Evolutionary conservation across 371 early-diverging fungal species (phyloP).

Genomic region (Mortierella sp.): DNA sequence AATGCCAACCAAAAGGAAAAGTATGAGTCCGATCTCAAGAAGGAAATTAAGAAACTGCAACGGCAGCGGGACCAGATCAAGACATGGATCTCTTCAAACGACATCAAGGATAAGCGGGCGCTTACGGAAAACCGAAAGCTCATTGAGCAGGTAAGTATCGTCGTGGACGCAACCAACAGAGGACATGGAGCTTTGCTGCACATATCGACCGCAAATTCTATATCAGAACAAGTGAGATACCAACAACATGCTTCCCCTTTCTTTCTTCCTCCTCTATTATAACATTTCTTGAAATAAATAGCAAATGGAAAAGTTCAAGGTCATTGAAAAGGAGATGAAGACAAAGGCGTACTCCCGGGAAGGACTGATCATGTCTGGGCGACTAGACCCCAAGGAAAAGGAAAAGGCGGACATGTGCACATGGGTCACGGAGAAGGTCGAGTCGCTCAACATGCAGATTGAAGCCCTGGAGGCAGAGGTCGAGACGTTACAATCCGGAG

Average conservation of each 20-base stretch:
- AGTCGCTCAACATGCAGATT: slow-evolving; percentile 87
- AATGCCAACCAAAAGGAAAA: slow-evolving; percentile 95
- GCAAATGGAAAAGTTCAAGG: slow-evolving; percentile 99
- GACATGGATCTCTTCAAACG: slow-evolving; percentile 90
- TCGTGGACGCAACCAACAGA: not conserved
- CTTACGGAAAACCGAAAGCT: slow-evolving; percentile 90
- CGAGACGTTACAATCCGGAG: slow-evolving; percentile 80
- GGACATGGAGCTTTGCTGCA: too few species aligned
- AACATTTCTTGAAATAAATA: slow-evolving; percentile 38
- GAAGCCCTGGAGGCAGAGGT: slow-evolving; percentile 91
- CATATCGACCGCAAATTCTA: not conserved
- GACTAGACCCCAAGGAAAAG: slow-evolving; percentile 93
- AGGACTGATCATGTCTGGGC: slow-evolving; percentile 83
- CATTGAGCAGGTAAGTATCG: slow-evolving; percentile 80
- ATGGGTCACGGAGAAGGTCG: slow-evolving; percentile 87
- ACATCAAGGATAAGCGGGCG: slow-evolving; percentile 95
- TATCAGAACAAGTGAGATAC: not conserved
- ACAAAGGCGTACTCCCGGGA: slow-evolving; percentile 98
- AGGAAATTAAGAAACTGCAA: slow-evolving; percentile 98
- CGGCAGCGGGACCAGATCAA: slow-evolving; percentile 96
- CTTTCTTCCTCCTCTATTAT: not conserved
- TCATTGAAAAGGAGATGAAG: slow-evolving; percentile 97
- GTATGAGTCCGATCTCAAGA: slow-evolving; percentile 94
- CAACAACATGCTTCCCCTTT: not conserved
- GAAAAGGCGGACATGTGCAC: slow-evolving; percentile 86